Percentiles rank a stretch among this genome's conserved stretches.
Evolutionary conservation across 306 rosid genomes (phyloP).

Genomic region (Quercus dentata): DNA sequence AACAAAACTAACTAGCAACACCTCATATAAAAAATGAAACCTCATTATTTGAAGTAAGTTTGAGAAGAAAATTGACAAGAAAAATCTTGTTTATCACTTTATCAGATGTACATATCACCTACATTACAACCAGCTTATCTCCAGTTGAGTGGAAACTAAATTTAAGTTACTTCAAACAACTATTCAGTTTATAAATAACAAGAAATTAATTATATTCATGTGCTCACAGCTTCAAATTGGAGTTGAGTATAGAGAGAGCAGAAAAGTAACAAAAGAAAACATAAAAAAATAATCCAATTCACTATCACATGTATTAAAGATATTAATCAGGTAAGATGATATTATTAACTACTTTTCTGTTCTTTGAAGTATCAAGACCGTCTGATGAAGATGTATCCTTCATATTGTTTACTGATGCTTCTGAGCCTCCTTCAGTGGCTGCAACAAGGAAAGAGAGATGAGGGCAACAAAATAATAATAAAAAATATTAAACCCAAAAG

Average conservation of each 20-base stretch:
- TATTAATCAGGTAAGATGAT: conserved; percentile 16
- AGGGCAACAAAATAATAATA: conserved; percentile 22
- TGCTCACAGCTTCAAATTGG: not conserved
- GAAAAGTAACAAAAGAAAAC: not conserved
- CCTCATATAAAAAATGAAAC: too few relatives aligned
- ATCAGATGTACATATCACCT: too few relatives aligned
- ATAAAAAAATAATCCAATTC: not conserved
- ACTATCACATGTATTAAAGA: conserved; percentile 3
- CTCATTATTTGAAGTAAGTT: too few relatives aligned
- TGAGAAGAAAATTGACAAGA: too few relatives aligned
- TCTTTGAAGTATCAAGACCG: conserved; percentile 45
- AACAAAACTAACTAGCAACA: too few relatives aligned
- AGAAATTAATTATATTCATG: too few relatives aligned
- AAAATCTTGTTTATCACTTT: too few relatives aligned
- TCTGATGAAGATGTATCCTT: conserved; percentile 45
- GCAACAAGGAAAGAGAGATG: conserved; percentile 31
- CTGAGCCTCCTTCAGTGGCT: conserved; percentile 44
- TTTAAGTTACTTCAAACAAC: not conserved
- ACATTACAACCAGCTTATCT: too few relatives aligned
- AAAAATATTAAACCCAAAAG: conserved; percentile 21
- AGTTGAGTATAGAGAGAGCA: not conserved
- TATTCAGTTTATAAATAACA: not conserved
- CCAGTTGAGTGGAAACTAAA: too few relatives aligned
- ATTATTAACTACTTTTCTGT: conserved; percentile 61
- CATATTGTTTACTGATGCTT: conserved; percentile 28